Percentiles rank a stretch among this genome's conserved stretches.
Conservation (phyloP, 78 protist species). For the Emiliania huxleyi region DNA sequence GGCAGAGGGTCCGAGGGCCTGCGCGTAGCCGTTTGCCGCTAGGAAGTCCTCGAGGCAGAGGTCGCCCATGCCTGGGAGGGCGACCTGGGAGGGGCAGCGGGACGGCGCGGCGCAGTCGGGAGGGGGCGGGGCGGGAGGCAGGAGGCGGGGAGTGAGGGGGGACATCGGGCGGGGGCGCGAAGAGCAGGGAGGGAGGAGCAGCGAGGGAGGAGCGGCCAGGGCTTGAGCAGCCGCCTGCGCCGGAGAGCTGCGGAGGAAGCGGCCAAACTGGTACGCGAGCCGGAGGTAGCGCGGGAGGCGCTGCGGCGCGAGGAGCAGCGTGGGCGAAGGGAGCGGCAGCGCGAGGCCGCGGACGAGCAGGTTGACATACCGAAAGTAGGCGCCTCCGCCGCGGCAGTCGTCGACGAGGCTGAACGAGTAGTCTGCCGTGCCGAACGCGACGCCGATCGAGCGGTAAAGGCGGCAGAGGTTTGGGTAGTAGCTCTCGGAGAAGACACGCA, state of each 20-base stretch:
- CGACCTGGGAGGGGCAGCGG: too few relatives aligned
- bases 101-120: too few relatives aligned
- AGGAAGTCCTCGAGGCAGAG: not conserved
- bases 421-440: not conserved
- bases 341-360: not conserved
- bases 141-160: too few relatives aligned
- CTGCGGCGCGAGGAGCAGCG: not conserved
- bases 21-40: not conserved
- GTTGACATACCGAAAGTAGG: constrained; percentile 28
- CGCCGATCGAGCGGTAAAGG: not conserved
- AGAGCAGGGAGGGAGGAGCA: too few relatives aligned
- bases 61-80: too few relatives aligned
- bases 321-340: not conserved
- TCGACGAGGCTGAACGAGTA: not conserved
- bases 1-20: too few relatives aligned
- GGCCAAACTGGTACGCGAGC: not conserved
- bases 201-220: too few relatives aligned
- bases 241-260: not conserved
- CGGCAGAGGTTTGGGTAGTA: constrained; percentile 14
- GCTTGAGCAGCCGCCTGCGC: not conserved
- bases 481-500: constrained; percentile 26
- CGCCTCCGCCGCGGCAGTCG: not conserved
- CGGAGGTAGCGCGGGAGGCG: not conserved
- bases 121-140: too few relatives aligned
- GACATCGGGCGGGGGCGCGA: too few relatives aligned